Conservation (phyloP, 768 basidiomycete genomes). For the Hemileccinum impolitum region DNA sequence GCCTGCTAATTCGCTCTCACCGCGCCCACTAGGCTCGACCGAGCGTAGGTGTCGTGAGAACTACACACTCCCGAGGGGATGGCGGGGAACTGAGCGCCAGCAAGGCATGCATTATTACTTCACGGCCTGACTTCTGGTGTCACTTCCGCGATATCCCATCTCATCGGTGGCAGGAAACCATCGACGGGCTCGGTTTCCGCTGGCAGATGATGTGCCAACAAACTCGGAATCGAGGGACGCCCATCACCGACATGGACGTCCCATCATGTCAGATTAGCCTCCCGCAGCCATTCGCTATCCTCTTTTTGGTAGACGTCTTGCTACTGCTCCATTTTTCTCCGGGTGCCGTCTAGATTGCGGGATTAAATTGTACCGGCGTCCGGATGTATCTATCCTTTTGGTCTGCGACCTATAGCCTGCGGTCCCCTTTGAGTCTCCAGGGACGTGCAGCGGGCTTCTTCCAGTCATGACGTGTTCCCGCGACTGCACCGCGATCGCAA, state of each 20-base stretch:
- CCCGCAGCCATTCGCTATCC: conserved; percentile 10
- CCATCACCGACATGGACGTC: conserved; percentile 9
- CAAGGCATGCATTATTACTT: conserved; percentile 22
- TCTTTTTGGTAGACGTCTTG: conserved; percentile 16
- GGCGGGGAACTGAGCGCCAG: conserved; percentile 18
- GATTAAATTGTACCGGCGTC: background rate
- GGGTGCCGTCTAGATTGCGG: conserved; percentile 1
- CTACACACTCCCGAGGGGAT: conserved; percentile 15
- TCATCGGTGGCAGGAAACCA: conserved; percentile 15
- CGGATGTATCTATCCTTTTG: too few species aligned
- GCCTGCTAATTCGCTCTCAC: conserved; percentile 3
- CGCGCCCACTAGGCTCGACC: background rate
- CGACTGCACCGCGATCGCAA: conserved; percentile 27
- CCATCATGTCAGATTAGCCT: conserved; percentile 23
- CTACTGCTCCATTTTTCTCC: conserved; percentile 3
- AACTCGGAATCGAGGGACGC: conserved; percentile 15
- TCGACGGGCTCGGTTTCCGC: conserved; percentile 9
- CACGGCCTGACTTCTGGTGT: conserved; percentile 14
- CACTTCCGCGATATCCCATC: too few species aligned
- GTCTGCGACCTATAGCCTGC: too few species aligned
- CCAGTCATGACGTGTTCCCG: conserved; percentile 16
- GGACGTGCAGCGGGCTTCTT: conserved; percentile 11
- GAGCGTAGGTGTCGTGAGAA: background rate
- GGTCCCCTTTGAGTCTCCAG: too few species aligned
- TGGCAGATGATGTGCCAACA: conserved; percentile 27